These are phyloP conservation scores for Candida incommunis DNA, from an alignment of 805 yeast genomes.

Conservation along the genomic window DNA sequence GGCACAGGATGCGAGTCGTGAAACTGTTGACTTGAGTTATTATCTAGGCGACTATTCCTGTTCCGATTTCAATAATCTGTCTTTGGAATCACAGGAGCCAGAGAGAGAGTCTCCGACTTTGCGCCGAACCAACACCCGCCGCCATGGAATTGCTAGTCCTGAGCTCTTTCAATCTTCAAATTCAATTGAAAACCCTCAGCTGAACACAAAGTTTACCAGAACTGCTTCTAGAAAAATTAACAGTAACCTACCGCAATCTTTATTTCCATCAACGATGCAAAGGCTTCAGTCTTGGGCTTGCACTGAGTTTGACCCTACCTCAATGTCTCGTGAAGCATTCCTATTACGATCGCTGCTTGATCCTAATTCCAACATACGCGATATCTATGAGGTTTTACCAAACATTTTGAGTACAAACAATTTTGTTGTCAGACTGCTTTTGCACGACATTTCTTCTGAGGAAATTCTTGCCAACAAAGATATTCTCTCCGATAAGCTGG, in stretches of 20 bases:
- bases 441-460: background rate
- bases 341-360: background rate
- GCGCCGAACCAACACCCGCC: background rate
- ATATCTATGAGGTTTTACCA: background rate
- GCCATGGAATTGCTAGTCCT: slow-evolving; percentile 1
- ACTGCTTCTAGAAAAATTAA: background rate
- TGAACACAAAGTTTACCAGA: background rate
- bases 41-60: background rate
- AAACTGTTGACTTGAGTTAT: background rate
- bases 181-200: background rate
- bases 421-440: background rate
- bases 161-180: background rate
- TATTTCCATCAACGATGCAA: background rate
- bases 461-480: slow-evolving; percentile 1
- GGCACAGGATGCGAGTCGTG: background rate
- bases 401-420: background rate
- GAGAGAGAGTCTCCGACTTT: background rate
- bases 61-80: background rate
- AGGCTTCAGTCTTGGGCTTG: background rate
- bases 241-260: background rate
- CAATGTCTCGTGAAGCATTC: background rate
- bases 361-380: background rate
- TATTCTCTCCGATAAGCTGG: background rate
- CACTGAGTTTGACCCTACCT: background rate
- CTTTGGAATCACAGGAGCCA: background rate